Base-by-base conservation (phyloP, 192 early-diverging fungal species). In the Backusella tuberculispora region DNA sequence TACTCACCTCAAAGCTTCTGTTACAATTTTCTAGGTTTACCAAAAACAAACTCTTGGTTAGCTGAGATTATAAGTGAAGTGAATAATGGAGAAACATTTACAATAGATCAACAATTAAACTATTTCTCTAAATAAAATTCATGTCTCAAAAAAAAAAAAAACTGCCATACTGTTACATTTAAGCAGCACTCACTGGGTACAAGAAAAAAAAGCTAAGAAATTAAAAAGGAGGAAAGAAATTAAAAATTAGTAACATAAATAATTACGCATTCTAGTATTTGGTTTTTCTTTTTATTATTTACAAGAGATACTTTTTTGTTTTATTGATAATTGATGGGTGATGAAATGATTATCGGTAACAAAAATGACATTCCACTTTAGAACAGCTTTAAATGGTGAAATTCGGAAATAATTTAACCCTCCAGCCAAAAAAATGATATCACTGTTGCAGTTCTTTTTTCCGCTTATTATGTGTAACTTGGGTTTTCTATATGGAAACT, bases 1-100 rank as follows among this genome's bases (percentile, higher is more conserved):
- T 60, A 60, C 53, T 60, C 53, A 60, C 53, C 53, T 60, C 26
- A 60, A 60, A 60, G 26, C 53, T 60, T 60, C 53, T 60, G 53
- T 26, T 60, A 13, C 53, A 60, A 21, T 60, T 60, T 60, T 60
- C 53, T 60, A 60, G 53, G 53, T 24, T 60, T 26, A 60, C 24
- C 26, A 26, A 60, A 60, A 60, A 19, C 21, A 60, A 24, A 60
- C 21, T 60, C 4, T 60, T 60, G 53, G 53, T 60, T 60, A 10
- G 53, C 53, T 60, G 53, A 26, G 53, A 60, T 60, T 60, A 26
- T 9, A 26, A 19, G 21, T 24, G 53, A 60, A 26, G 10, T 26
- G 26, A 60, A 60, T 19, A 24, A 24, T 60, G 53, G 53, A 60
- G 53, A 60, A 60, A 60, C 53, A 60, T 60, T 34, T 60, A 4